phyloP scores from a whole-genome alignment of 306 rosid species.

The Acacia confusa region DNA sequence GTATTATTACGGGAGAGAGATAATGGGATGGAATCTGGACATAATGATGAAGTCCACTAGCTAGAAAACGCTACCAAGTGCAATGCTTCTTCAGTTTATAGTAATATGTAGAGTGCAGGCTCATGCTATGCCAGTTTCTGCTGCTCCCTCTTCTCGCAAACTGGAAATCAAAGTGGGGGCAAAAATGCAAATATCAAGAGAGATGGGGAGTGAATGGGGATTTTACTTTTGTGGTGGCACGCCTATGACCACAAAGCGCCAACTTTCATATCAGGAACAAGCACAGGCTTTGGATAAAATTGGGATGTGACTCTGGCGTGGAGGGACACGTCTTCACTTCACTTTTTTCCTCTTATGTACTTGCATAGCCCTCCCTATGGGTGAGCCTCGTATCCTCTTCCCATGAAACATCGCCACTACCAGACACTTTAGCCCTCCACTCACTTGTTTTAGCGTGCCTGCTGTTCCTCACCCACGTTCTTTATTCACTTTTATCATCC shows the following conservation, averaged over 20 bases:
- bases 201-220: constrained; percentile 15
- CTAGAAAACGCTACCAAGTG: background rate
- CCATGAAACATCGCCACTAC: background rate
- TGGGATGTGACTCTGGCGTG: too few relatives aligned
- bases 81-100: background rate
- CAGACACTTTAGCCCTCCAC: background rate
- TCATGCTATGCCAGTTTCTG: constrained; percentile 16
- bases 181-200: background rate
- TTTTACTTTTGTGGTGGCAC: constrained; percentile 11
- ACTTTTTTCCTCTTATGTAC: too few relatives aligned
- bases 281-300: too few relatives aligned
- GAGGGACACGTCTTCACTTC: too few relatives aligned
- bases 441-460: background rate
- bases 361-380: too few relatives aligned
- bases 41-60: constrained; percentile 36
- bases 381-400: too few relatives aligned
- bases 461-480: background rate
- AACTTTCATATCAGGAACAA: too few relatives aligned
- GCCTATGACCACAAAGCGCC: constrained; percentile 35
- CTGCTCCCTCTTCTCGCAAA: background rate
- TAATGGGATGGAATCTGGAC: constrained; percentile 30
- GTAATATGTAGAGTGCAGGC: background rate
- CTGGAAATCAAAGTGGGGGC: background rate
- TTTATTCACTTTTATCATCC: background rate
- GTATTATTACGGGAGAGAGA: constrained; percentile 23